Evolutionary conservation across 2,329 filamentous ascomycete species (phyloP), one percentile per base, ranked within the genome.

Genomic region (Domatiomyces catenatus): DNA sequence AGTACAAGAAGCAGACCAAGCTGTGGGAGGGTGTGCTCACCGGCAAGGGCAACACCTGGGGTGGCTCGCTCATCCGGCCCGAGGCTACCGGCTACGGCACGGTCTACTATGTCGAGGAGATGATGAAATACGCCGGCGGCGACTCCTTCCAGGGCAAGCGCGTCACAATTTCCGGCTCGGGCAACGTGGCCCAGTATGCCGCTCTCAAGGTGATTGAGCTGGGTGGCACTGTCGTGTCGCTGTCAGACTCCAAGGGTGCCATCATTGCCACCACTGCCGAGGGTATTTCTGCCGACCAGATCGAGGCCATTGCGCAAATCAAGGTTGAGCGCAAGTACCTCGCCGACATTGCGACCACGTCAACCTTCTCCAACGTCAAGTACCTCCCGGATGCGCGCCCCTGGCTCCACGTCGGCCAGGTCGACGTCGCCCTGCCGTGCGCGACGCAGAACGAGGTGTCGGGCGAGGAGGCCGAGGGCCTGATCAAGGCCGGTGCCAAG

Each of bases 371-470:
- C 66, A 79, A 80, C 67, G 90, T 86, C 80, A 83, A 81, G 71
- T 96, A 94, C 76, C 73, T 94, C 59, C 80, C 82, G 59, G 89
- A 88, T 59, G 88, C 80, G 48, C 82, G 92, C 43, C 92, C 92
- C 59, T 98, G 92, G 92, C 75, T 80, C 58, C 85, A 95, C 73
- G 85, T 90, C 63, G 86, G 83, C 67, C 80, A 83, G 65, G 83
- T 96, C 66, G 90, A 96, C 67, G 77, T 96, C 58, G 92, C 86
- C 32, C 84, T 96, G 51, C 92, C 92, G 49, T 89, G 79, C 63
- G 92, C 92, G 42, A 96, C 92, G 54, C 89, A 98, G 77, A 98
- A 98, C 75, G 92, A 98, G 74, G 87, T 98, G 64, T 88, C 79
- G 64, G 81, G 82, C 66, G 87, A 92, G 62, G 92, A 98, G 75